These are phyloP conservation scores for Galerina marginata DNA, from an alignment of 768 basidiomycete species.

Conservation along the genomic window DNA sequence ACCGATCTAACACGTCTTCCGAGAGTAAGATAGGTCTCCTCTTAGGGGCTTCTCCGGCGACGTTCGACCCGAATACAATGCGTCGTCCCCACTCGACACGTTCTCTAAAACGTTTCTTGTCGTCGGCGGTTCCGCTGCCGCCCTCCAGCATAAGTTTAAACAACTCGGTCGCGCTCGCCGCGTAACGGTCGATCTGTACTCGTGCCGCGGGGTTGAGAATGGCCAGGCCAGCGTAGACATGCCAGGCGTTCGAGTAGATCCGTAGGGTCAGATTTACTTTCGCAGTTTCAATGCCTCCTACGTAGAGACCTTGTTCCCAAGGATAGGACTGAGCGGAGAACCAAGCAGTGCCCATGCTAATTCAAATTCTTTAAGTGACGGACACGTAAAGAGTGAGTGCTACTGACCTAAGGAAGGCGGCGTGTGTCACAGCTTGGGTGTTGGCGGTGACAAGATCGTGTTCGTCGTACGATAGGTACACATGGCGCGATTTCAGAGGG, in stretches of 20 bases:
- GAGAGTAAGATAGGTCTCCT: constrained; percentile 77
- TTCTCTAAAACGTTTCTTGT: constrained; percentile 57
- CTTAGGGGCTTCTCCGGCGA: constrained; percentile 11
- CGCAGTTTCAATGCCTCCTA: constrained; percentile 96
- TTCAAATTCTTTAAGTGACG: neutral
- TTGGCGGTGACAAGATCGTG: constrained; percentile 97
- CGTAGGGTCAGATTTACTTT: constrained; percentile 97
- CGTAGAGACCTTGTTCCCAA: constrained; percentile 95
- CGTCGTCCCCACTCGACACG: constrained; percentile 78
- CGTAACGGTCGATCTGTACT: constrained; percentile 89
- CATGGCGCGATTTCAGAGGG: constrained; percentile 83
- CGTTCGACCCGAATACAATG: constrained; percentile 68
- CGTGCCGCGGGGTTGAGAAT: constrained; percentile 93
- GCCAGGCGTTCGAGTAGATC: constrained; percentile 97
- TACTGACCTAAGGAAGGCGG: constrained; percentile 88
- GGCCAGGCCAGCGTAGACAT: constrained; percentile 98
- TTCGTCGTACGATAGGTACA: constrained; percentile 94
- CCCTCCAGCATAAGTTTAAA: constrained; percentile 94
- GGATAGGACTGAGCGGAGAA: constrained; percentile 77
- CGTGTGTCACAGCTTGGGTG: constrained; percentile 97
- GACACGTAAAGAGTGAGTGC: neutral
- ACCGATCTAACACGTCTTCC: constrained; percentile 86
- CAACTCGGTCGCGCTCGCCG: constrained; percentile 82
- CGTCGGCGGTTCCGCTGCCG: constrained; percentile 41
- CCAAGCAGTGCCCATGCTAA: constrained; percentile 97